Percentiles rank a stretch among this genome's conserved stretches.
These are phyloP conservation scores for Paramecium bursaria DNA, from an alignment of 73 alveolate genomes.

Conservation along the genomic window DNA sequence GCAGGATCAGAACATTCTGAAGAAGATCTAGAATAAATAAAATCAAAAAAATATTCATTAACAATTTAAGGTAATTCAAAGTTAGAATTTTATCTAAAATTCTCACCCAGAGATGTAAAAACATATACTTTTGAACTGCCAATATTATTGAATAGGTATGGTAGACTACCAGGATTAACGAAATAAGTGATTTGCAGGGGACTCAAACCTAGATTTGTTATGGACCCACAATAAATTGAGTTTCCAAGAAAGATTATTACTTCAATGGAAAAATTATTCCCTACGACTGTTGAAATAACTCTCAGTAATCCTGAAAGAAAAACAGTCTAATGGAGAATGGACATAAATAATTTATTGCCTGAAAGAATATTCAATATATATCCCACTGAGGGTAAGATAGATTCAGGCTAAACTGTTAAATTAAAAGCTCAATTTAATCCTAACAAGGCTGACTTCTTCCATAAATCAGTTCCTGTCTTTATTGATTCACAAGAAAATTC, in stretches of 20 bases:
- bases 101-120: conserved; percentile 89
- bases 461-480: conserved; percentile 87
- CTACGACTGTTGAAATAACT: conserved; percentile 82
- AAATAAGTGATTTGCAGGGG: conserved; percentile 93
- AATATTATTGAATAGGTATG: conserved; percentile 91
- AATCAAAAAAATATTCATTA: conserved; percentile 77
- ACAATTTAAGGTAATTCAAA: conserved; percentile 73
- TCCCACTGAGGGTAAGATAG: conserved; percentile 92
- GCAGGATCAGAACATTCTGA: conserved; percentile 95
- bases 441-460: conserved; percentile 89
- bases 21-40: conserved; percentile 83
- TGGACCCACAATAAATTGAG: conserved; percentile 82
- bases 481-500: conserved; percentile 87
- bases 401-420: conserved; percentile 87
- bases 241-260: conserved; percentile 88
- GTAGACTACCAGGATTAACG: conserved; percentile 86
- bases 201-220: conserved; percentile 87
- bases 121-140: conserved; percentile 92
- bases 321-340: conserved; percentile 89
- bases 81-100: conserved; percentile 78
- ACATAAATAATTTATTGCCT: conserved; percentile 74
- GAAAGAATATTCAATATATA: conserved; percentile 83
- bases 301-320: conserved; percentile 87
- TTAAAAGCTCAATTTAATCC: conserved; percentile 96
- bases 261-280: conserved; percentile 85